Conservation (phyloP, 495 filamentous ascomycete species). For the Tuber umbilicatum region DNA sequence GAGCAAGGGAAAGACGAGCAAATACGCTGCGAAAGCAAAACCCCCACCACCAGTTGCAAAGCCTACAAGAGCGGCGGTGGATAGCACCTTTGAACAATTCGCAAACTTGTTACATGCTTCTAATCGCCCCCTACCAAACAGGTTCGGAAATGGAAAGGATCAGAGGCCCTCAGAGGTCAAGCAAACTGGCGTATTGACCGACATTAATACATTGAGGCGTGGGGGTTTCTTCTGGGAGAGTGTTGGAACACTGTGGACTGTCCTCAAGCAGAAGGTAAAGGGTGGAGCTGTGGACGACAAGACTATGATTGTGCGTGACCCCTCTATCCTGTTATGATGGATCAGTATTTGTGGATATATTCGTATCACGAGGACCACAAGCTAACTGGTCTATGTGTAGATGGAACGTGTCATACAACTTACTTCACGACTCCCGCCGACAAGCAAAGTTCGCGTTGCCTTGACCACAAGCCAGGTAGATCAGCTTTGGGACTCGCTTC, state of each 20-base stretch:
- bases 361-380: too few relatives aligned
- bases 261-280: conserved; percentile 50
- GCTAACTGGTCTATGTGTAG: conserved; percentile 18
- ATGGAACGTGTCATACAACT: conserved; percentile 77
- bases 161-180: conserved; percentile 47
- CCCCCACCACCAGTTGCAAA: conserved; percentile 29
- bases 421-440: conserved; percentile 56
- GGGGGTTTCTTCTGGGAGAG: conserved; percentile 49
- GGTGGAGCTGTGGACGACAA: conserved; percentile 65
- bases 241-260: conserved; percentile 50
- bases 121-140: conserved; percentile 58
- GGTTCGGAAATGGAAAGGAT: conserved; percentile 58
- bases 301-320: conserved; percentile 47
- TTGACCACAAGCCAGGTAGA: conserved; percentile 58
- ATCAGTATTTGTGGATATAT: background rate
- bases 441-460: conserved; percentile 49
- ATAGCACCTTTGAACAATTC: conserved; percentile 36
- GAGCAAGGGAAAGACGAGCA: background rate
- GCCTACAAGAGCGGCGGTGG: conserved; percentile 33
- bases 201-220: conserved; percentile 55
- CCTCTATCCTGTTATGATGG: background rate
- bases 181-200: conserved; percentile 54
- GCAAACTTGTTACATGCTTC: conserved; percentile 54
- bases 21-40: background rate
- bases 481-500: conserved; percentile 60